phyloP scores from a whole-genome alignment of 176 grass and related monocot genomes.

The Cenchrus purpureus region DNA sequence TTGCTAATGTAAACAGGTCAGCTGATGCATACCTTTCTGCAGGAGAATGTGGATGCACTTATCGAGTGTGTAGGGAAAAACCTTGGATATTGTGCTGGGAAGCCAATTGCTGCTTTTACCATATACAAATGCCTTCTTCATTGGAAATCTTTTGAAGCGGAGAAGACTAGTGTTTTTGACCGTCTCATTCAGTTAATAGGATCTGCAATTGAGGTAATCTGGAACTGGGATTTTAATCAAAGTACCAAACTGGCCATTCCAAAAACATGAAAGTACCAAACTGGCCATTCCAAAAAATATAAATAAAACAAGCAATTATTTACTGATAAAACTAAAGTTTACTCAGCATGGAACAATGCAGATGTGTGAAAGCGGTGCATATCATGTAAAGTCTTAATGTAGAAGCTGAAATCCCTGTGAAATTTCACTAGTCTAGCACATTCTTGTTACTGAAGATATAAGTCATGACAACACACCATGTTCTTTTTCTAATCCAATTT shows the following conservation, averaged over 20 bases:
- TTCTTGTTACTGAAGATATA: background rate
- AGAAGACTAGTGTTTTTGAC: slow-evolving; percentile 97
- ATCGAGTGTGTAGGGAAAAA: slow-evolving; percentile 78
- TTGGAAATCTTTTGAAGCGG: slow-evolving; percentile 99
- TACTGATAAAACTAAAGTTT: background rate
- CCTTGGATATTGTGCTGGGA: slow-evolving; percentile 83
- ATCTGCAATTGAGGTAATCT: slow-evolving; percentile 91
- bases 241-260: background rate
- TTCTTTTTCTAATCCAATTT: background rate
- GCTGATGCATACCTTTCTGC: slow-evolving; percentile 46
- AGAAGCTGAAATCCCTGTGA: background rate
- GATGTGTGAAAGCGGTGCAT: slow-evolving; percentile 9
- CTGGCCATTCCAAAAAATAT: background rate
- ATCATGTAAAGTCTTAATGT: background rate
- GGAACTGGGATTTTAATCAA: slow-evolving; percentile 37
- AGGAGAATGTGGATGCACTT: slow-evolving; percentile 90
- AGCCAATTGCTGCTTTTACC: slow-evolving; percentile 89
- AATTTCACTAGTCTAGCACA: slow-evolving; percentile 12
- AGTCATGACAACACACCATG: background rate
- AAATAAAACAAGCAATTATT: slow-evolving; percentile 3
- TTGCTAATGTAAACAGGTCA: slow-evolving; percentile 39
- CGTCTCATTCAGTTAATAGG: slow-evolving; percentile 96
- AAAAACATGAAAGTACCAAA: background rate
- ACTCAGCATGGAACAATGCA: slow-evolving; percentile 10
- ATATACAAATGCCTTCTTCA: slow-evolving; percentile 98